Base-by-base conservation (phyloP, 1,284 basidiomycete genomes). In the Ustilago nuda region DNA sequence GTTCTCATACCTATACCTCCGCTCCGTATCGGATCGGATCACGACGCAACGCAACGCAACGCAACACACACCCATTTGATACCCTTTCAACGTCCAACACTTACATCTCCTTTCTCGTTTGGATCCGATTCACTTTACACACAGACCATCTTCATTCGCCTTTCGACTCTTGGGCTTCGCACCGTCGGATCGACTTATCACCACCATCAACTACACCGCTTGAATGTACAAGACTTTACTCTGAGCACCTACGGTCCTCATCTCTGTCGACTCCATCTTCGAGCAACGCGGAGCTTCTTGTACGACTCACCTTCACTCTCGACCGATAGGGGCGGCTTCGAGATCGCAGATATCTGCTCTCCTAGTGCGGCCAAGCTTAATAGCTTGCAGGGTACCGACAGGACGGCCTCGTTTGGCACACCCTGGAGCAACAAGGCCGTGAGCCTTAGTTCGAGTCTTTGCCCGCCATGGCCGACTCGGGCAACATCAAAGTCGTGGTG, bases 401-500 rank as follows among this genome's bases (percentile, higher is more conserved):
- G 23, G 23, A 27, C 23, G 23, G 23, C 23, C 23, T 27, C 23
- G 23, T 27, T 27, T 27, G 23, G 23, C 23, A 27, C 23, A 27
- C 23, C 39, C 6, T 15, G 3, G 1, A 15, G 39, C 39, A 6
- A 15, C 17, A 12, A 17, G 39, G 11, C 45, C 8, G 45, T 19
- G 19, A 48, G 45, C 19, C 45, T 48, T 19, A 19, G 39, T 23
- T 8, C 7, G 8, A 27, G 8, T 19, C 33, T 36, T 41, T 51
- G n/a, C 51, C 57, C 72, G 71, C 45, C 45, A 83, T 83, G 82
- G 67, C 81, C 36, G 82, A 83, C 72, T 80, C 79, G 39, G 82
- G 82, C 61, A 84, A 84, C 67, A 84, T 84, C 78, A 84, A 84
- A 59, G 82, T 84, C 62, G 78, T 84, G 4, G 82, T 84, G 45